phyloP scores from a whole-genome alignment of 73 alveolate species.

The Stentor roeselii region DNA sequence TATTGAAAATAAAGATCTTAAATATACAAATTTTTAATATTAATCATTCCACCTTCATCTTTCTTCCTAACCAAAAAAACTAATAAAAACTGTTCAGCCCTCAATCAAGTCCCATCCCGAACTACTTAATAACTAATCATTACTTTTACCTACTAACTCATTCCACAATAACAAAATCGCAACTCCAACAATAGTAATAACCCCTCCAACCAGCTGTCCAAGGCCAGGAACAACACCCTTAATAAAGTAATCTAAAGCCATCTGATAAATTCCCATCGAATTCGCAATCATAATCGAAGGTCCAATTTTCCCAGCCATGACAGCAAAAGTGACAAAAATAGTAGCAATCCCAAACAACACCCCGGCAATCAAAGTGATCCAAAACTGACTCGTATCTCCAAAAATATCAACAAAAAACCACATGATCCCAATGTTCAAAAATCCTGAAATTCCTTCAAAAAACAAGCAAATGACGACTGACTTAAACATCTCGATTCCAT shows the following conservation, averaged over 20 bases:
- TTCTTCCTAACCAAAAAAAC: too few species aligned
- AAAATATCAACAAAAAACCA: neutral
- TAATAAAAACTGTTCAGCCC: too few species aligned
- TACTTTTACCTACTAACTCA: neutral
- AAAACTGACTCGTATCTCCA: neutral
- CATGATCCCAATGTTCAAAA: neutral
- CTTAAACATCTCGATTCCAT: neutral
- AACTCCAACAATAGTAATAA: neutral
- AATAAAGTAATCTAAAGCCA: neutral
- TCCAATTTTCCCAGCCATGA: neutral
- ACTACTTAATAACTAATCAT: too few species aligned
- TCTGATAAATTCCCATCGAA: neutral
- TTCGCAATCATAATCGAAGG: constrained; percentile 13
- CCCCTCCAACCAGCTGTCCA: neutral
- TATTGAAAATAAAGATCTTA: too few species aligned
- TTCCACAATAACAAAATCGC: neutral
- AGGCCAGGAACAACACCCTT: neutral
- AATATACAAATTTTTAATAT: too few species aligned
- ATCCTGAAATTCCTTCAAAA: neutral
- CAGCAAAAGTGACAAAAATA: neutral
- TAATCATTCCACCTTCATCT: too few species aligned
- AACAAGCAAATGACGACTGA: neutral
- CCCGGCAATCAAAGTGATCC: neutral
- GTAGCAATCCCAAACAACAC: neutral
- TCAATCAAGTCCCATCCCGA: too few species aligned